phyloP scores from a whole-genome alignment of 257 asterid genomes.

The Solanum bulbocastanum region DNA sequence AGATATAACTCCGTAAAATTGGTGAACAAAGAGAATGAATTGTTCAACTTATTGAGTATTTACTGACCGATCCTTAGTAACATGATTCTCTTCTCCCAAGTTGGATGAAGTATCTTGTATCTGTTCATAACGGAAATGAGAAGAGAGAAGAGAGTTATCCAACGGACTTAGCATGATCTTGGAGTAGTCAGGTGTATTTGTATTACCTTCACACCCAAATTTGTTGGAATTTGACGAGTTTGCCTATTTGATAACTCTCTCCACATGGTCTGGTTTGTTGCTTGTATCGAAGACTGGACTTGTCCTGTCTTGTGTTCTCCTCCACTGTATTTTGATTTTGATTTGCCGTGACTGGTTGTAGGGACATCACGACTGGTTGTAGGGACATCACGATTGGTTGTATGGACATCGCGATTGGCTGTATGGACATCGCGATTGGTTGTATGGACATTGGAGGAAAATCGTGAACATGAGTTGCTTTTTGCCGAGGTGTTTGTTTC shows the following conservation, averaged over 20 bases:
- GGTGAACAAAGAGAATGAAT: neutral
- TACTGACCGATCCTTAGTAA: constrained; percentile 27
- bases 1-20: neutral
- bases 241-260: neutral
- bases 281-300: neutral
- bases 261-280: neutral
- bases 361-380: neutral
- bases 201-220: constrained; percentile 21
- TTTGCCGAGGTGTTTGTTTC: neutral
- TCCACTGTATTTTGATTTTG: neutral
- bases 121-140: constrained; percentile 8
- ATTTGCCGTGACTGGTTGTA: neutral
- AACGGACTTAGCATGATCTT: too few species aligned
- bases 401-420: neutral
- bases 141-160: neutral
- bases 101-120: constrained; percentile 2
- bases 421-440: neutral
- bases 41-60: neutral
- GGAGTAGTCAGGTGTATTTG: neutral
- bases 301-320: neutral
- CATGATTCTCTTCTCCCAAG: constrained; percentile 26
- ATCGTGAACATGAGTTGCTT: neutral
- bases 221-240: neutral
- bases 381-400: too few species aligned
- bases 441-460: neutral